Conservation (phyloP, 768 basidiomycete genomes). For the Tulasnella sp. region DNA sequence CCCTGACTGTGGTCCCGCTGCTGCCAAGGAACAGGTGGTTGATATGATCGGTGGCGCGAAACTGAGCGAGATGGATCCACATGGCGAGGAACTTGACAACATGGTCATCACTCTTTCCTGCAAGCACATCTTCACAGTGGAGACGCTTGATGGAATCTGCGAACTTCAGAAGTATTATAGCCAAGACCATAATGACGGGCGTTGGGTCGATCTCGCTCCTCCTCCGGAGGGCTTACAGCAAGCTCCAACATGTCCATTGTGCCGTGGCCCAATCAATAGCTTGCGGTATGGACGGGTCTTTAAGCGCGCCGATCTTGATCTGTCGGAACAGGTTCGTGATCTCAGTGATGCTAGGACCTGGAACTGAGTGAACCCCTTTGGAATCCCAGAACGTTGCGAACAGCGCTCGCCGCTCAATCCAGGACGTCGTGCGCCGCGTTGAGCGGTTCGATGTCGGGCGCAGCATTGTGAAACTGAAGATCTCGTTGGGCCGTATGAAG, state of each 20-base stretch:
- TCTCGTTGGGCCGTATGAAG: no score
- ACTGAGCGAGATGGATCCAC: slow-evolving; percentile 38
- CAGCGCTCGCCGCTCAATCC: slow-evolving; percentile 39
- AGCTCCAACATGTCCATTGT: slow-evolving; percentile 51
- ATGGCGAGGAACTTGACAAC: slow-evolving; percentile 34
- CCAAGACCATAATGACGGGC: slow-evolving; percentile 27
- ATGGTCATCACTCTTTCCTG: slow-evolving; percentile 51
- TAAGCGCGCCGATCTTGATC: slow-evolving; percentile 53
- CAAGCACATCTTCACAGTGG: slow-evolving; percentile 56
- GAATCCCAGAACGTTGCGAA: slow-evolving; percentile 42
- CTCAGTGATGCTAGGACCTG: no score
- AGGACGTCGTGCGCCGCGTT: slow-evolving; percentile 24
- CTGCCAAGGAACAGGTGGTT: slow-evolving; percentile 35
- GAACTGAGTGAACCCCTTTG: no score
- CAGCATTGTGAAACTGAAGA: no score
- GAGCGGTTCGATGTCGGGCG: slow-evolving; percentile 21
- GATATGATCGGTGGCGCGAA: slow-evolving; percentile 48
- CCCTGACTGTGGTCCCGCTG: slow-evolving; percentile 35
- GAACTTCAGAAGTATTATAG: slow-evolving; percentile 42
- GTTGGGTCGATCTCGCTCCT: slow-evolving; percentile 35
- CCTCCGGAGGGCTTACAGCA: slow-evolving; percentile 32
- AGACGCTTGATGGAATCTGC: slow-evolving; percentile 55
- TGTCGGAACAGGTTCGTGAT: slow-evolving; percentile 39
- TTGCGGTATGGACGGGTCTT: slow-evolving; percentile 49
- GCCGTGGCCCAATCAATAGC: slow-evolving; percentile 44